Base-by-base conservation (phyloP, 768 basidiomycete species). In the Lactarius sanguifluus region DNA sequence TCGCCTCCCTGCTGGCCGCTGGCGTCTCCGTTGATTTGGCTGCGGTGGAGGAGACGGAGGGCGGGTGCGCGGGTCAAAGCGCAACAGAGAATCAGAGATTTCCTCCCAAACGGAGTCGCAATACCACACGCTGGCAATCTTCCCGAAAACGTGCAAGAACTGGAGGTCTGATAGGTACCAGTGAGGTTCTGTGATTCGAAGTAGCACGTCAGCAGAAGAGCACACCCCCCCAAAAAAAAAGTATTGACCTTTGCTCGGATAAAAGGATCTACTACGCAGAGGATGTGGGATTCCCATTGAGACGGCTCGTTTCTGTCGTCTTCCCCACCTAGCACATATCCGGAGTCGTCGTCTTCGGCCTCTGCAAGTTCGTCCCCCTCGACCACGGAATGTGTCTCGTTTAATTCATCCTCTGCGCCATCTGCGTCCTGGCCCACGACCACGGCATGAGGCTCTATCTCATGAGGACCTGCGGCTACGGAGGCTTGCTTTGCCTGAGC, bases 261-360 rank as follows among this genome's bases (percentile, higher is more conserved):
- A 70, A 82, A 82, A 0, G 81, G 81, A 70, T 81, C 81, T 30
- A 73, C 72, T 50, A 81, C 76, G 63, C 71, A 73, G 47, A 75
- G 69, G 7, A 62, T 23, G 7, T 71, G 45, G 10, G 57, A 66
- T 41, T 65, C 32, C 70, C 70, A 71, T 52, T 36, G 57, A 20
- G 57, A n/a, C 3, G 25, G 47, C 20, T 64, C 65, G 25, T 13
- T 57, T 30, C 34, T 64, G 47, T 47, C 41, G 28, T 59, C 65
- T 20, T 28, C 45, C 18, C 13, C 50, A 52, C 41, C 47, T 13
- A 45, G 23, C n/a, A 25, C 43, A 41, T 32, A 32, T 23, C 40
- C 57, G 28, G 45, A 32, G 20, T 28, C 43, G 16, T 64, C 69
- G 28, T 64, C 69, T 60, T 54, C 59, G 16, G 38, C 55, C 36